Percentiles rank a stretch among this genome's conserved stretches.
Conservation (phyloP, 768 basidiomycete genomes). For the Suillus subaureus region DNA sequence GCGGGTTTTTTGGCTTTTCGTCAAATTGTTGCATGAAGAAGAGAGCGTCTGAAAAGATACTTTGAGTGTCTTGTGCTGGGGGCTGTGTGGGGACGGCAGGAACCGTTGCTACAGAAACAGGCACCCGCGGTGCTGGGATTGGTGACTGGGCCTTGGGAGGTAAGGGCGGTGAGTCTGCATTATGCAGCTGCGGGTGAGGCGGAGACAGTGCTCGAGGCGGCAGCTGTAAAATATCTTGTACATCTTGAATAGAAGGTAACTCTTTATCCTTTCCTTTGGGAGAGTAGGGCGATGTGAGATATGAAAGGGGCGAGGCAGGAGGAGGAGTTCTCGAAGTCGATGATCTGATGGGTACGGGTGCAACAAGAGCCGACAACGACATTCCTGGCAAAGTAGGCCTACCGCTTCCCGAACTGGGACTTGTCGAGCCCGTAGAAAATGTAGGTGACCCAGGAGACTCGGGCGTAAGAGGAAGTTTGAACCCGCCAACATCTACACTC, state of each 20-base stretch:
- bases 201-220: conserved; percentile 15
- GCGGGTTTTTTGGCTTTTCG: conserved; percentile 27
- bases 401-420: conserved; percentile 1
- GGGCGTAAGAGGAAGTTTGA: conserved; percentile 36
- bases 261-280: conserved; percentile 30
- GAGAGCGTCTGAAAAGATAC: conserved; percentile 57
- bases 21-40: conserved; percentile 70
- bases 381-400: conserved; percentile 1
- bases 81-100: conserved; percentile 32
- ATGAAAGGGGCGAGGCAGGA: conserved; percentile 28
- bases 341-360: conserved; percentile 16
- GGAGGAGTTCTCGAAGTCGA: conserved; percentile 20
- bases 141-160: conserved; percentile 28
- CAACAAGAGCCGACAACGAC: not conserved
- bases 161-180: conserved; percentile 14
- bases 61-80: conserved; percentile 31
- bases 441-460: conserved; percentile 20
- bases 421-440: conserved; percentile 2
- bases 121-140: conserved; percentile 16
- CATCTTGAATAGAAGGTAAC: conserved; percentile 33
- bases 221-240: conserved; percentile 20
- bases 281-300: conserved; percentile 41
- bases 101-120: conserved; percentile 17
- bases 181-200: conserved; percentile 15
- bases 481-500: conserved; percentile 28